Base-by-base conservation (phyloP, 495 filamentous ascomycete species). In the Xylona heveae region DNA sequence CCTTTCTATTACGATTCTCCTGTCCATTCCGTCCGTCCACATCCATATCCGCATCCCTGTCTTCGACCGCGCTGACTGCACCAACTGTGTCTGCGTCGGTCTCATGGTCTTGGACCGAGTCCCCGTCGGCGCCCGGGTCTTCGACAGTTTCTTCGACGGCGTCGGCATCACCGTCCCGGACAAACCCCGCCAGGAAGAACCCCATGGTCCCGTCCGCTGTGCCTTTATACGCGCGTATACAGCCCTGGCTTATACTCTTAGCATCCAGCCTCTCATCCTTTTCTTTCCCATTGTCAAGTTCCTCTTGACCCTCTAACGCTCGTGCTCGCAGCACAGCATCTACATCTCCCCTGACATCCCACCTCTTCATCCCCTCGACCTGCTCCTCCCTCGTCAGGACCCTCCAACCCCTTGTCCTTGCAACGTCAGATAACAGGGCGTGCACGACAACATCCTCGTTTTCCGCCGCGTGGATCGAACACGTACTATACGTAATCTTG, bases 401-500 rank as follows among this genome's bases (percentile, higher is more conserved):
- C 17, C 64, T 53, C 88, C 88, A 97, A 2, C 85, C 80, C 16
- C 70, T 44, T 30, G 59, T 47, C 30, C 52, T 55, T 1, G 82
- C 85, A 3, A 76, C 49, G 0, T 66, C 52, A 0, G 76, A 78
- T 3, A 43, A 38, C 24, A 95, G 47, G 5, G 82, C 72, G 14
- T 62, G 57, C 12, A 68, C 32, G 5, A 93, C 82, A 0, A 94
- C 88, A 16, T 59, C 47, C 47, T 97, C 88, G 44, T 97, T 95
- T 49, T 97, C 88, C 23, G 72, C 61, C 1, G 70, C 56, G 47
- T 93, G 66, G 16, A 91, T 57, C 0, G 88, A 95, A 46, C 88
- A 97, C 0, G 88, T 97, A 24, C 76, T 84, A 46, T 97, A 97
- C 0, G 76, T 78, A 24, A 95, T 74, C 42, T 62, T 74, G 3